Conservation (phyloP, 768 basidiomycete species). For the Russula lepida region DNA sequence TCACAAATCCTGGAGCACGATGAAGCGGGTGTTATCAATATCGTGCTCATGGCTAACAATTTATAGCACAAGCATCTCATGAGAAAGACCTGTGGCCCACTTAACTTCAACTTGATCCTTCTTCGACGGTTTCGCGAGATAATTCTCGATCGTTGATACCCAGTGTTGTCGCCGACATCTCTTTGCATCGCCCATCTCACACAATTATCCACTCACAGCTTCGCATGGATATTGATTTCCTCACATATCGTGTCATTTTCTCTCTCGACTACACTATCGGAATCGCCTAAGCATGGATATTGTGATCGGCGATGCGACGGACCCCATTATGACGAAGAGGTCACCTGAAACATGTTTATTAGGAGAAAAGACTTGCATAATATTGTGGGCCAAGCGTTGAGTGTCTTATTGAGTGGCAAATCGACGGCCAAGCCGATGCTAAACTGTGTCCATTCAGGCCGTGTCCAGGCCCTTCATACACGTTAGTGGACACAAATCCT, state of each 20-base stretch:
- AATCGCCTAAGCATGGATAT: background rate
- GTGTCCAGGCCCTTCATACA: too few species aligned
- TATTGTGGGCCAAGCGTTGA: background rate
- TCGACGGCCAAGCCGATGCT: background rate
- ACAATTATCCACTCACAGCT: too few species aligned
- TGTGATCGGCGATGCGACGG: background rate
- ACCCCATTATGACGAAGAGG: background rate
- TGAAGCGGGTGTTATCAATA: background rate
- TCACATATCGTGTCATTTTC: background rate
- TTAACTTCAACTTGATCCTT: too few species aligned
- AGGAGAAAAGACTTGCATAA: background rate
- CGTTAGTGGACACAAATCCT: too few species aligned
- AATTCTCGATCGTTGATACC: too few species aligned
- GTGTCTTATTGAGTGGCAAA: background rate
- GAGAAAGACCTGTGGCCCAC: too few species aligned
- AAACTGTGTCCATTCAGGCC: background rate
- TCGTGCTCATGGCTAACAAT: background rate
- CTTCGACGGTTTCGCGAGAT: too few species aligned
- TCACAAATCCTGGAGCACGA: too few species aligned
- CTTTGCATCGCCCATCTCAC: background rate
- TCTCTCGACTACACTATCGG: background rate
- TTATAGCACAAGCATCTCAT: background rate
- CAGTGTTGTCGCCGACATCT: background rate
- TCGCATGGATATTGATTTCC: too few species aligned
- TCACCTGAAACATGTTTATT: background rate